Base-by-base conservation (phyloP, 2,329 filamentous ascomycete species). In the Venturia nashicola region DNA sequence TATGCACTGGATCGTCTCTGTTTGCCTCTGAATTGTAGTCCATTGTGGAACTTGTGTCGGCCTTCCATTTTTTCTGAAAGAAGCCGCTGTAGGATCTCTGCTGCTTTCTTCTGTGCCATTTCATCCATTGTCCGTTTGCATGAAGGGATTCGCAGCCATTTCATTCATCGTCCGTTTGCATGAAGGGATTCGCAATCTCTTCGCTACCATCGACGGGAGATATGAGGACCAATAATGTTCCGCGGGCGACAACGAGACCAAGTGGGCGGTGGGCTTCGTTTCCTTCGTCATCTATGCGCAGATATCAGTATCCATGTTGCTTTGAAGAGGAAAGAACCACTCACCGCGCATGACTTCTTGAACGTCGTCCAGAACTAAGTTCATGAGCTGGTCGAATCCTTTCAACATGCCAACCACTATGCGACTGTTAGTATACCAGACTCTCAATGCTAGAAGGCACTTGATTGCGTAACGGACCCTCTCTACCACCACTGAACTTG, bases 371-470 rank as follows among this genome's bases (percentile, higher is more conserved):
- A 99, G 80, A 34, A 99, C 94, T 67, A 99, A 82, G 75, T 99
- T 99, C 92, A 97, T 97, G 66, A 99, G 82, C 70, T 94, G 92
- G 74, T 99, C 94, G 75, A 92, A 97, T 67, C 94, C 94, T 76
- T 97, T 97, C 51, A 99, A 81, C 1, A 86, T 90, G 62, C 94
- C 94, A 61, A 86, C 87, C 64, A 96, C 93, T 96, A 71, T 39
- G 27, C n/a, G 20, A 42, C 27, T 36, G 27, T 65, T 39, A 55
- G 36, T 61, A 51, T 51, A 36, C n/a, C 43, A 62, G 54, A 62
- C 42, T 61, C 8, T 27, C 11, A 64, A 54, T 61, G 61, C 20
- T 48, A 40, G 46, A n/a, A 14, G n/a, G 46, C 46, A 23, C 46
- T 51, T 39, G 18, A 20, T 16, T 46, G 74, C 27, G 27, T 18